A percentile compares a stretch with the other conserved stretches of the same genome.
phyloP scores from a whole-genome alignment of 164 flowering plant genomes.

The Saururus chinensis region DNA sequence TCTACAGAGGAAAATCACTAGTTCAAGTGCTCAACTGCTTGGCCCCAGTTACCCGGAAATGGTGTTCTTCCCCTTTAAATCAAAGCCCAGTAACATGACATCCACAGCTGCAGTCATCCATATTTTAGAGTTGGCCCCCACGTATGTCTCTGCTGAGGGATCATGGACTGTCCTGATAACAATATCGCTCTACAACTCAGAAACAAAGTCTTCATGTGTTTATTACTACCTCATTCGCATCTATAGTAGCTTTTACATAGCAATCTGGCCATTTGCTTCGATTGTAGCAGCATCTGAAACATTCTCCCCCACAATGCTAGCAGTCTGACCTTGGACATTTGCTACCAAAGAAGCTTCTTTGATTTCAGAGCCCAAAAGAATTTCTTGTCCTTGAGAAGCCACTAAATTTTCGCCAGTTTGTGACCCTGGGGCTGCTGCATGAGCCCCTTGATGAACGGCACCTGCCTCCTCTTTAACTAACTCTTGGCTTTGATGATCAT shows the following conservation, averaged over 20 bases:
- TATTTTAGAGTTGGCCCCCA: background rate
- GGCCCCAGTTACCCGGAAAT: too few species aligned
- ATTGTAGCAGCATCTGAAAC: slow-evolving; percentile 1
- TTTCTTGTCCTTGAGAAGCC: slow-evolving; percentile 1
- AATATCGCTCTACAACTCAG: background rate
- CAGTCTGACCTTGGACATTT: too few species aligned
- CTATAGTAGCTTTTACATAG: slow-evolving; percentile 2
- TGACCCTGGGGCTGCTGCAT: background rate
- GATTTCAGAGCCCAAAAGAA: background rate
- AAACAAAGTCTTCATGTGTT: background rate
- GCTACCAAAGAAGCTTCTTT: slow-evolving; percentile 1
- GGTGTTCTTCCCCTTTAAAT: background rate
- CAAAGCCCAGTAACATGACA: slow-evolving; percentile 5
- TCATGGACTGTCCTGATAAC: background rate
- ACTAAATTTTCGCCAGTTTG: slow-evolving; percentile 6
- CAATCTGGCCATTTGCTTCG: background rate
- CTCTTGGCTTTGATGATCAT: slow-evolving; percentile 6
- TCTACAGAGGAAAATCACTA: too few species aligned
- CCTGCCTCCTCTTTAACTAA: background rate
- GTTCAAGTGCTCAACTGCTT: too few species aligned
- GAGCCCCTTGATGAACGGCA: slow-evolving; percentile 1
- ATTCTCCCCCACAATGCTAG: background rate
- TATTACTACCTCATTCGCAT: background rate
- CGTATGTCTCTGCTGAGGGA: too few species aligned
- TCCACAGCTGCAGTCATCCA: slow-evolving; percentile 7